phyloP scores from a whole-genome alignment of 768 basidiomycete genomes.

The Mycena polygramma region DNA sequence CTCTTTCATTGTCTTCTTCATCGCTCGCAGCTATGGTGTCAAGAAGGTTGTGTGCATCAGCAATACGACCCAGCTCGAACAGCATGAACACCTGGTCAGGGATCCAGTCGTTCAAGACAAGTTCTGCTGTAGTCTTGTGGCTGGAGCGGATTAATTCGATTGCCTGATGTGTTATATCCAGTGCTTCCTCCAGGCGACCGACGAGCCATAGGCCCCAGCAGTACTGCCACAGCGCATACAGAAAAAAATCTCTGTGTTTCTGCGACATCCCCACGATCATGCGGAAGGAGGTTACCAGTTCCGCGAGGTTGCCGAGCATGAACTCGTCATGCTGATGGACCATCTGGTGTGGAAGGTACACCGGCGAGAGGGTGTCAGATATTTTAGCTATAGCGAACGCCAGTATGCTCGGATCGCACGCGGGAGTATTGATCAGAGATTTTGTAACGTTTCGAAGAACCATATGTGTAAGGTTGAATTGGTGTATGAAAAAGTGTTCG shows the following conservation, averaged over 20 bases:
- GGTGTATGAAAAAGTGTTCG: not conserved
- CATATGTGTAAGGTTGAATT: not conserved
- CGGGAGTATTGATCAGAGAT: not conserved
- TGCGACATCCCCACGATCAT: not conserved
- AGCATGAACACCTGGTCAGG: constrained; percentile 9
- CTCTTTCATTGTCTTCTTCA: not conserved
- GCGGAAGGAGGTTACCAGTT: constrained; percentile 3
- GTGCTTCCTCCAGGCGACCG: constrained; percentile 1
- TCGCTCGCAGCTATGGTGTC: not conserved
- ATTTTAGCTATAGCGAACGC: constrained; percentile 9
- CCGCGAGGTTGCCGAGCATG: not conserved
- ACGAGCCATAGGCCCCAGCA: constrained; percentile 5
- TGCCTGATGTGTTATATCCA: not conserved
- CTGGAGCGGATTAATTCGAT: not conserved
- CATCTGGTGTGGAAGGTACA: not conserved
- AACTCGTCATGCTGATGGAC: not conserved
- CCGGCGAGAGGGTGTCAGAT: constrained; percentile 2
- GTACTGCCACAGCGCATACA: constrained; percentile 10
- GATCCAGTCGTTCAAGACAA: not conserved
- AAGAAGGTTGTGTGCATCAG: not conserved
- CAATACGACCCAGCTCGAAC: constrained; percentile 5
- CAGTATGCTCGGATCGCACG: not conserved
- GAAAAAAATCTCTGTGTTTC: not conserved
- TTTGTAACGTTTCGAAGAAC: not conserved
- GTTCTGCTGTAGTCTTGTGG: not conserved